A percentile compares a stretch with the other conserved stretches of the same genome.
Conservation (phyloP, 306 rosid genomes). For the Castanospermum australe region DNA sequence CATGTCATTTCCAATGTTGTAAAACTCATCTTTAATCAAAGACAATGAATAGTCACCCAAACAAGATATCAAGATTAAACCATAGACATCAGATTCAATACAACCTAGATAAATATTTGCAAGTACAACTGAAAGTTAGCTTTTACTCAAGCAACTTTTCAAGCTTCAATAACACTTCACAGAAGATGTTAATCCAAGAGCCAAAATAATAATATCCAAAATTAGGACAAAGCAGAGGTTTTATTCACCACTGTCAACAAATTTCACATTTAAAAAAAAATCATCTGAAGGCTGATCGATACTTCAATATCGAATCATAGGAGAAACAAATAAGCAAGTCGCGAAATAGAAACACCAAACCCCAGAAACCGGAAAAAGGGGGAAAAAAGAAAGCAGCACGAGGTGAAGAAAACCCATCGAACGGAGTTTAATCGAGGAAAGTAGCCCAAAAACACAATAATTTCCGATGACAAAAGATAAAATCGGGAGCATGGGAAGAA, state of each 20-base stretch:
- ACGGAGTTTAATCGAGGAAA: not conserved
- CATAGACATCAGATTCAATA: conserved; percentile 4
- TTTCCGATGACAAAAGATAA: not conserved
- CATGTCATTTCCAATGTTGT: not conserved
- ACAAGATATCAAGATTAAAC: not conserved
- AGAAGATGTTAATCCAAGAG: not conserved
- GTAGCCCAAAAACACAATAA: not conserved
- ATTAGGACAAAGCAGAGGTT: not conserved
- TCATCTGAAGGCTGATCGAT: not conserved
- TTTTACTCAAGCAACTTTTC: not conserved
- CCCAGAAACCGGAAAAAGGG: not conserved
- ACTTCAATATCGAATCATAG: not conserved
- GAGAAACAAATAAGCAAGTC: not conserved
- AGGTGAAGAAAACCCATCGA: not conserved
- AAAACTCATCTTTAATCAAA: not conserved
- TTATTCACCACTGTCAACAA: not conserved
- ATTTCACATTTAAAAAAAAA: not conserved
- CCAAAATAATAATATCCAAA: not conserved
- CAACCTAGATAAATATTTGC: not conserved
- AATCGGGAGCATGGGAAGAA: not conserved
- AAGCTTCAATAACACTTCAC: not conserved
- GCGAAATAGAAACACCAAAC: not conserved
- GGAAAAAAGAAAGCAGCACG: not conserved
- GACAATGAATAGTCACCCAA: not conserved
- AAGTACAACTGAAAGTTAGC: not conserved